Evolutionary conservation across 192 early-diverging fungal genomes (phyloP).

Genomic region (Pecoramyces ruminantium): DNA sequence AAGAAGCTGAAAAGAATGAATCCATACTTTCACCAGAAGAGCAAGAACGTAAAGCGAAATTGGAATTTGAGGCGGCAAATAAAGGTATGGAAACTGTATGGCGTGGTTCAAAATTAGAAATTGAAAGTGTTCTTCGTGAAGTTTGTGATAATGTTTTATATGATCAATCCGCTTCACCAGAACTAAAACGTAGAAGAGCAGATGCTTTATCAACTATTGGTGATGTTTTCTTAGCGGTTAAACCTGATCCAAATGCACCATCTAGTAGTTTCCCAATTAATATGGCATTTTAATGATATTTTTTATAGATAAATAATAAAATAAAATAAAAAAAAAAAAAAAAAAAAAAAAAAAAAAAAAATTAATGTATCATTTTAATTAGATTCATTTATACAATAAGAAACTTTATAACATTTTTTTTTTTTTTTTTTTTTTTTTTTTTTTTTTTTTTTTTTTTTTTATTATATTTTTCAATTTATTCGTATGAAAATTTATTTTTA

Average conservation of each 20-base stretch:
- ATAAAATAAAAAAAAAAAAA: too few species aligned
- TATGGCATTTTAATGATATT: neutral
- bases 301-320: too few species aligned
- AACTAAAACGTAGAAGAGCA: conserved; percentile 29
- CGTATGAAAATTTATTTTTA: too few species aligned
- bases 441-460: too few species aligned
- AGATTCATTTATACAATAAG: too few species aligned
- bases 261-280: neutral
- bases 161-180: conserved; percentile 38
- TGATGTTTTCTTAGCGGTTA: conserved; percentile 43
- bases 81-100: conserved; percentile 83
- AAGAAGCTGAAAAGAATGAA: conserved; percentile 75
- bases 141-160: conserved; percentile 75
- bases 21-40: conserved; percentile 9
- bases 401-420: too few species aligned
- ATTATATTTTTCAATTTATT: too few species aligned
- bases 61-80: conserved; percentile 30
- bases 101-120: conserved; percentile 87
- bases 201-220: conserved; percentile 74
- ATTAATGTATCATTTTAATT: too few species aligned
- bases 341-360: too few species aligned
- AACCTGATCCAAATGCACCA: neutral
- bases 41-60: conserved; percentile 12
- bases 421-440: too few species aligned
- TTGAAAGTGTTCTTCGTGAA: conserved; percentile 79